Evolutionary conservation across 2,329 filamentous ascomycete species (phyloP).

Genomic region (Aspergillus brasiliensis): DNA sequence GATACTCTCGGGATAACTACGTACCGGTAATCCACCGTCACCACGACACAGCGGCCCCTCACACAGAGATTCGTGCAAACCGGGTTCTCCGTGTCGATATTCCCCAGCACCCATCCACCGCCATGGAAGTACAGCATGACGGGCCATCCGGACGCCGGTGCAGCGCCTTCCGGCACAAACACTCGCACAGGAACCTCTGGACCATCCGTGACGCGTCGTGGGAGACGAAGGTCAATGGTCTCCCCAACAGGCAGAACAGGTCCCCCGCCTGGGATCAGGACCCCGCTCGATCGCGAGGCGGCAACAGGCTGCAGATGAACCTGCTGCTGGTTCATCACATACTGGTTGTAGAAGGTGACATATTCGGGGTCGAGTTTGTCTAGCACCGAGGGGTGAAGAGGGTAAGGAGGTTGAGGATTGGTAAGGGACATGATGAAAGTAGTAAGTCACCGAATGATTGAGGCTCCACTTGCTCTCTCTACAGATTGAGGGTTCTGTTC

Average conservation of each 20-base stretch:
- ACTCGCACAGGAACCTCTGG: constrained; percentile 52
- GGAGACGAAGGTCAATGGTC: constrained; percentile 48
- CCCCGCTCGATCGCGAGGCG: constrained; percentile 54
- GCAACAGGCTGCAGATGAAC: constrained; percentile 58
- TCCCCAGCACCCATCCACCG: constrained; percentile 61
- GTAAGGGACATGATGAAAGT: constrained; percentile 20
- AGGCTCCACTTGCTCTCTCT: background rate
- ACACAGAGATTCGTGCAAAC: constrained; percentile 59
- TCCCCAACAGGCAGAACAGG: constrained; percentile 53
- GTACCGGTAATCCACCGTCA: constrained; percentile 60
- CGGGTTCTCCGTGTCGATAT: constrained; percentile 60
- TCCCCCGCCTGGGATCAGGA: constrained; percentile 57
- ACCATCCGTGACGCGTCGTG: constrained; percentile 50
- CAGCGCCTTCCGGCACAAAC: constrained; percentile 53
- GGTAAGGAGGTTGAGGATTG: constrained; percentile 45
- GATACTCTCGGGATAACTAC: background rate
- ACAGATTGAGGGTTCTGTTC: background rate
- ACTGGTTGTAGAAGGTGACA: constrained; percentile 55
- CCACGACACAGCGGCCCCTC: constrained; percentile 54
- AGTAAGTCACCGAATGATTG: background rate
- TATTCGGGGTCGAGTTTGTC: constrained; percentile 55
- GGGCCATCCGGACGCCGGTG: constrained; percentile 55
- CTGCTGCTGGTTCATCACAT: constrained; percentile 55
- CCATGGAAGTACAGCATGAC: constrained; percentile 61
- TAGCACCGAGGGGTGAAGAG: constrained; percentile 51